Percentiles rank a stretch among this genome's conserved stretches.
phyloP scores from a whole-genome alignment of 768 basidiomycete genomes.

The Suillus sp. region DNA sequence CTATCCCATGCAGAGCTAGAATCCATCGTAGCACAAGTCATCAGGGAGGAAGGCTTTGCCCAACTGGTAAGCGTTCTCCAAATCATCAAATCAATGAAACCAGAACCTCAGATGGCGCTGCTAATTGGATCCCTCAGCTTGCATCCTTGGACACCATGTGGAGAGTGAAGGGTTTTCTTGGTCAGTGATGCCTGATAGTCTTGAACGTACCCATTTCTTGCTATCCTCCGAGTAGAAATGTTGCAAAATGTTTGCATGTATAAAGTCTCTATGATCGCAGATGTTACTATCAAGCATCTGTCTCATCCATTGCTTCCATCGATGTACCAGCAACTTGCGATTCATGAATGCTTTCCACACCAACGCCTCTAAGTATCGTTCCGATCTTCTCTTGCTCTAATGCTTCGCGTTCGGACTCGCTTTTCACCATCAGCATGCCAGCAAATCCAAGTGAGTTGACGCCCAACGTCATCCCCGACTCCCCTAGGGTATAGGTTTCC shows the following conservation, averaged over 20 bases:
- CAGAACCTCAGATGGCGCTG: conserved; percentile 9
- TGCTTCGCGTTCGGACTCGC: conserved; percentile 69
- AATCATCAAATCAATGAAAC: neutral
- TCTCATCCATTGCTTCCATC: conserved; percentile 35
- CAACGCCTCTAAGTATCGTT: conserved; percentile 66
- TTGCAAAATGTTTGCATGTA: neutral
- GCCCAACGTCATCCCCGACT: conserved; percentile 59
- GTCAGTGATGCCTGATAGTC: conserved; percentile 15
- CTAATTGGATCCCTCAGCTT: conserved; percentile 41
- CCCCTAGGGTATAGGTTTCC: conserved; percentile 57
- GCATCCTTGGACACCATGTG: conserved; percentile 56
- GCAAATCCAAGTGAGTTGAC: conserved; percentile 91
- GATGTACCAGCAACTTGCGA: conserved; percentile 56
- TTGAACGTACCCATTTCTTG: neutral
- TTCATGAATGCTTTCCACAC: conserved; percentile 67
- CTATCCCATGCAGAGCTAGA: conserved; percentile 56
- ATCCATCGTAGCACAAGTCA: conserved; percentile 55
- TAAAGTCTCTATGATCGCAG: neutral
- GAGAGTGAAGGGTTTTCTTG: conserved; percentile 45
- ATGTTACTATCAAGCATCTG: neutral
- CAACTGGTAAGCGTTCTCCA: conserved; percentile 55
- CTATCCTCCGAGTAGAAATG: neutral
- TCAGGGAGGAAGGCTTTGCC: conserved; percentile 76
- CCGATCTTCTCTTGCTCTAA: conserved; percentile 65
- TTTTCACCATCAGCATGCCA: conserved; percentile 87